Evolutionary conservation across 306 rosid genomes (phyloP).

Genomic region (Prunus fruticosa): DNA sequence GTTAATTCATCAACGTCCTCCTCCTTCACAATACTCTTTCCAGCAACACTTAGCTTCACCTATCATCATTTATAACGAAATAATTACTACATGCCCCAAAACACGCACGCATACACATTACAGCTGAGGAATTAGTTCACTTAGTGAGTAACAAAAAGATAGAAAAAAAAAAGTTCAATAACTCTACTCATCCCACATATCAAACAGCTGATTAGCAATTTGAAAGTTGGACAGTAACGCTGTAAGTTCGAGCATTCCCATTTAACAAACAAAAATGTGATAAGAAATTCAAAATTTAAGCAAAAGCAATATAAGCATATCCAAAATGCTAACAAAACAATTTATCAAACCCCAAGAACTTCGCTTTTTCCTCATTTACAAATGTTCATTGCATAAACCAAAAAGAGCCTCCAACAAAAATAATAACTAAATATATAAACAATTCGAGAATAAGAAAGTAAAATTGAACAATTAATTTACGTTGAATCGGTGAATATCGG

Average conservation of each 20-base stretch:
- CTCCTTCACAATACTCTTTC: conserved; percentile 84
- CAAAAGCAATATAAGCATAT: not conserved
- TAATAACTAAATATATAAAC: not conserved
- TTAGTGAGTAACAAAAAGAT: not conserved
- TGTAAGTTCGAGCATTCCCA: not conserved
- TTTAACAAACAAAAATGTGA: not conserved
- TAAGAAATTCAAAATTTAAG: not conserved
- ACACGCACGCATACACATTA: not conserved
- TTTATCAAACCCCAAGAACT: not conserved
- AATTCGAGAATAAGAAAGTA: not conserved
- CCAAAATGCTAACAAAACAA: not conserved
- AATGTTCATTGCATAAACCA: not conserved
- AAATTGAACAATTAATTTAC: conserved; percentile 29
- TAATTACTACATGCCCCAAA: not conserved
- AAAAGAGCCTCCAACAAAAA: not conserved
- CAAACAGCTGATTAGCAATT: too few species aligned
- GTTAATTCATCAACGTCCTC: conserved; percentile 89
- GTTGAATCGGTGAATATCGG: conserved; percentile 95
- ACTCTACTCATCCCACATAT: not conserved
- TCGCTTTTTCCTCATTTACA: not conserved
- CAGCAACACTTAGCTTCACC: conserved; percentile 89
- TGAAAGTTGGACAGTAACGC: not conserved
- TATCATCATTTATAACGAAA: conserved; percentile 32
- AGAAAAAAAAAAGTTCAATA: not conserved
- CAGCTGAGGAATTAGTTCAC: not conserved